phyloP scores from a whole-genome alignment of 2,329 filamentous ascomycete genomes.

The Akanthomyces lecanii region DNA sequence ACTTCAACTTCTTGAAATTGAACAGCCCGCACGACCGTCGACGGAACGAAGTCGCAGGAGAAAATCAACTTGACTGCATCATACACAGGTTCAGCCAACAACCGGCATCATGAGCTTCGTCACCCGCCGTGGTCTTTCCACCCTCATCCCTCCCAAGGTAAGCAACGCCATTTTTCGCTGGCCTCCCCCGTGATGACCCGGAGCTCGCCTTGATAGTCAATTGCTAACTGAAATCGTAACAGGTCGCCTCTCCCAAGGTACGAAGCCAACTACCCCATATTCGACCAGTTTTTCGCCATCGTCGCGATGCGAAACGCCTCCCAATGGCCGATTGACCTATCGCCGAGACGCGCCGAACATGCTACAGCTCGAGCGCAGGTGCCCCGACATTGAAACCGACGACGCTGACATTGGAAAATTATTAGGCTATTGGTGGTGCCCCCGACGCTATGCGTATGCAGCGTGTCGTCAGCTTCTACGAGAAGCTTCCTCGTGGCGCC shows the following conservation, averaged over 20 bases:
- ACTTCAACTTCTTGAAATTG: constrained; percentile 30
- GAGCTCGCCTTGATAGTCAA: constrained; percentile 19
- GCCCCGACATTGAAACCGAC: neutral
- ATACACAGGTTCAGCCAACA: constrained; percentile 26
- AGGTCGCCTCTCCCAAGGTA: constrained; percentile 85
- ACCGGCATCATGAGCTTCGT: constrained; percentile 83
- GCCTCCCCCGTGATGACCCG: neutral
- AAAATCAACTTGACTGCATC: neutral
- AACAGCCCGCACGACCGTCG: constrained; percentile 30
- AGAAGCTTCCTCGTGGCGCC: constrained; percentile 90
- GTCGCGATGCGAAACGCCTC: neutral
- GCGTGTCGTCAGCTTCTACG: constrained; percentile 97
- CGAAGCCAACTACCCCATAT: constrained; percentile 32
- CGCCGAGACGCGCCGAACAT: constrained; percentile 12
- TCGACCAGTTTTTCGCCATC: neutral
- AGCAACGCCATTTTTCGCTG: constrained; percentile 26
- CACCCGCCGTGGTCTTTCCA: constrained; percentile 86
- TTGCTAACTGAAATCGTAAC: constrained; percentile 36
- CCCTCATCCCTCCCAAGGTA: constrained; percentile 99
- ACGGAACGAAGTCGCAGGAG: constrained; percentile 26
- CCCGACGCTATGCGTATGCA: constrained; percentile 97
- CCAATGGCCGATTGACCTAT: neutral
- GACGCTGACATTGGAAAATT: constrained; percentile 1
- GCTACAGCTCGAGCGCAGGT: neutral
- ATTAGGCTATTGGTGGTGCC: constrained; percentile 85